phyloP scores from a whole-genome alignment of 148 eudicot species.

The Vaccinium myrtillus region DNA sequence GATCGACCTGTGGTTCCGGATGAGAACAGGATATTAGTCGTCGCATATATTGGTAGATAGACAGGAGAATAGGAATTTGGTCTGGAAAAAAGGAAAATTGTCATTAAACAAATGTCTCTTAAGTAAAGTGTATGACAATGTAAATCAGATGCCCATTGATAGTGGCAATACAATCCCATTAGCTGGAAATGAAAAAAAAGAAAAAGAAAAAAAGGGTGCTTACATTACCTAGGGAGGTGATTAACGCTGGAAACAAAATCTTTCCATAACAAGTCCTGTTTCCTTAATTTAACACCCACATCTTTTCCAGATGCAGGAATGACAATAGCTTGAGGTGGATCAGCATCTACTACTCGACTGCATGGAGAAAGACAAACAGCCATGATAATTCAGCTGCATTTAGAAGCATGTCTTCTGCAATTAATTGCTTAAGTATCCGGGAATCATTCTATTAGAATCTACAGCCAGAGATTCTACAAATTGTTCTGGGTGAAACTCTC shows the following conservation, averaged over 20 bases:
- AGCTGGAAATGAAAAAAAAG: background rate
- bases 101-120: slow-evolving; percentile 12
- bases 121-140: background rate
- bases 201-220: background rate
- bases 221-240: slow-evolving; percentile 57
- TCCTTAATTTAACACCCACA: slow-evolving; percentile 49
- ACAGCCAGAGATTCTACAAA: background rate
- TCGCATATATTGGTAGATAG: slow-evolving; percentile 59
- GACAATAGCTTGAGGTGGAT: slow-evolving; percentile 61
- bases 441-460: background rate
- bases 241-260: slow-evolving; percentile 53
- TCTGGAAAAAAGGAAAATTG: slow-evolving; percentile 41
- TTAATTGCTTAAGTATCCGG: background rate
- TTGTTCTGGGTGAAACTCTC: background rate
- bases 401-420: background rate
- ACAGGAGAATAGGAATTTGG: slow-evolving; percentile 53
- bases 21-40: slow-evolving; percentile 82
- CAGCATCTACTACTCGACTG: slow-evolving; percentile 87
- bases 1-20: slow-evolving; percentile 89
- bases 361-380: slow-evolving; percentile 19
- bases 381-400: background rate
- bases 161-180: background rate
- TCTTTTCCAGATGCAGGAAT: slow-evolving; percentile 67
- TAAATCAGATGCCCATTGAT: background rate
- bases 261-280: slow-evolving; percentile 71